Percentiles rank a stretch among this genome's conserved stretches.
Conservation (phyloP, 352 stramenopile genomes). For the Globisporangium radiosum region DNA sequence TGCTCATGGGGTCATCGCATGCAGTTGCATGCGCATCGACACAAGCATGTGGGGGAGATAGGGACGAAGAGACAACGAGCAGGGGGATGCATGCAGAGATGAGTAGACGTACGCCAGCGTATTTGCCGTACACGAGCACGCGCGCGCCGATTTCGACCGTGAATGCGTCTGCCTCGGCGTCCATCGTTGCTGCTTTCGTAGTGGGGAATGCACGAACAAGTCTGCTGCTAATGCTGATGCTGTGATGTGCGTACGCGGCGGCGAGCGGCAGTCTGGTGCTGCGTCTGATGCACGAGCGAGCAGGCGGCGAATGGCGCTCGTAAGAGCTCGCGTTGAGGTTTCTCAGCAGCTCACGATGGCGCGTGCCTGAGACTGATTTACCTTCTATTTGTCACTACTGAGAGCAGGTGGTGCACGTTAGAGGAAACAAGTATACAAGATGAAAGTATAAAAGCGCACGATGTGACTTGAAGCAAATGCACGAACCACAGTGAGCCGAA, state of each 20-base stretch:
- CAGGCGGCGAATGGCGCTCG: no score
- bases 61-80: background rate
- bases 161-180: conserved; percentile 25
- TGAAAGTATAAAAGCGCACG: no score
- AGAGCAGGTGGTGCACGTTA: no score
- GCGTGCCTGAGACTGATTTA: background rate
- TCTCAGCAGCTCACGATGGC: no score
- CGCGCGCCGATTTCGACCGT: conserved; percentile 27
- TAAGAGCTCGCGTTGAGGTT: background rate
- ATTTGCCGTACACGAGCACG: conserved; percentile 77
- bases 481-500: no score
- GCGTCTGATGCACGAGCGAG: no score
- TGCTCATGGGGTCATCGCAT: no score
- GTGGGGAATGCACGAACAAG: no score
- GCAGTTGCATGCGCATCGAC: no score
- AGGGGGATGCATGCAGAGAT: background rate
- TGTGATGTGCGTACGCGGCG: background rate
- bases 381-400: background rate
- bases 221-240: background rate
- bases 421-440: no score
- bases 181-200: conserved; percentile 9
- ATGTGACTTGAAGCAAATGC: background rate
- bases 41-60: background rate
- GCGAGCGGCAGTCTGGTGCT: no score
- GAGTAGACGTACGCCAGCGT: conserved; percentile 51